Conservation (phyloP, 169 alveolate genomes). For the Babesia gibsoni region DNA sequence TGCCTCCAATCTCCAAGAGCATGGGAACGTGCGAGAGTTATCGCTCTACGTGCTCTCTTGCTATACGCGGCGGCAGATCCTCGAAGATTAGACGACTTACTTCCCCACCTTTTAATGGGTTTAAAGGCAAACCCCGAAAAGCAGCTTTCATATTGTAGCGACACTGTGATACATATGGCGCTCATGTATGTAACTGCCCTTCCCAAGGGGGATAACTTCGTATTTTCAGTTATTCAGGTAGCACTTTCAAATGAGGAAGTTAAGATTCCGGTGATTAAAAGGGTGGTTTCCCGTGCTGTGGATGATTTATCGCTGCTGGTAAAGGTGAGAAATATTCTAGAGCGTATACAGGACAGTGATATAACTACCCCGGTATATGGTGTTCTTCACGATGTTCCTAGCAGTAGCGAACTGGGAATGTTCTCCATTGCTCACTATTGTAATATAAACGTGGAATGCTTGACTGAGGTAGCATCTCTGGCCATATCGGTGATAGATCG, state of each 20-base stretch:
- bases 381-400: background rate
- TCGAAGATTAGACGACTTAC: background rate
- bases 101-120: slow-evolving; percentile 20
- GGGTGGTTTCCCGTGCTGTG: background rate
- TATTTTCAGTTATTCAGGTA: slow-evolving; percentile 3
- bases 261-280: background rate
- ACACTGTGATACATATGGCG: background rate
- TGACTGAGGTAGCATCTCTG: background rate
- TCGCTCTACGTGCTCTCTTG: slow-evolving; percentile 16
- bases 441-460: background rate
- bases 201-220: slow-evolving; percentile 18
- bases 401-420: background rate
- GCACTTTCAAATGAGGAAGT: slow-evolving; percentile 5
- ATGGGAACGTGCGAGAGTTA: slow-evolving; percentile 20
- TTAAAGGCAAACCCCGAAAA: slow-evolving; percentile 6
- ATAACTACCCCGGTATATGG: background rate
- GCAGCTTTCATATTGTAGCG: slow-evolving; percentile 5
- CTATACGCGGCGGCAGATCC: background rate
- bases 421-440: slow-evolving; percentile 6
- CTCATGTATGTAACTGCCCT: slow-evolving; percentile 4
- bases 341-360: slow-evolving; percentile 10
- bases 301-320: background rate
- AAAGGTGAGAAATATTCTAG: background rate
- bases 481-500: slow-evolving; percentile 9
- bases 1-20: slow-evolving; percentile 25